Evolutionary conservation across 805 yeast genomes (phyloP), one percentile per base, ranked within the genome.

Genomic region (Novakomyces olei): DNA sequence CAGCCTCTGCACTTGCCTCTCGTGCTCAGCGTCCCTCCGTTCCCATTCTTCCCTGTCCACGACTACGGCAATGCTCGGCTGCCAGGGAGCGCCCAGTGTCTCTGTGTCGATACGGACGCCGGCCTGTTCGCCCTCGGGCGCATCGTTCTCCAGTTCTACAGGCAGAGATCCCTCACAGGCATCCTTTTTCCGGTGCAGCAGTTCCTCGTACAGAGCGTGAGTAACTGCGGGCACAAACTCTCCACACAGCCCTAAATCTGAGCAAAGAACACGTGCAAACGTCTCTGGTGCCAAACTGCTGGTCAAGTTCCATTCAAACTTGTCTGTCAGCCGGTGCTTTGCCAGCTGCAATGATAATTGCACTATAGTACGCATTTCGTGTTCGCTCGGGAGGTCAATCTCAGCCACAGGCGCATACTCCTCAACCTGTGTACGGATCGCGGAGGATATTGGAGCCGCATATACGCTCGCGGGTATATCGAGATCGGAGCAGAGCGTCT

Each of bases 1-100:
- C 48, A 83, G 61, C 48, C 98, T 69, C 53, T 98, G 68, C 39
- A 80, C 63, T 48, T 77, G 81, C 51, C 96, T 66, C 44, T 83
- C 94, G 46, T 91, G 71, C 54, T 88, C 98, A 43, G 81, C 80
- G 49, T 88, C 96, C 42, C 96, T 66, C 54, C 75, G 74, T 48
- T 85, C 95, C 36, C 88, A 79, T 52, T 88, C 98, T 67, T 83
- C 80, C 34, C 78, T 83, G 1, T 88, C 71, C 37, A 88, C 61
- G 9, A 69, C 67, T 8, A 19, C 19, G 51, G 85, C 96, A 5
- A 85, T 74, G 27, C 69, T 63, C 18, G 98, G 98, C 34, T 73
- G 72, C 91, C 94, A 88, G 9, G 57, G 60, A 24, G 71, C 76
- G 20, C 92, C 92, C 17, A 78, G 63, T 32, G 69, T 69, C 46